Conservation (phyloP, 345 rosid genomes). For the Lumnitzera racemosa region DNA sequence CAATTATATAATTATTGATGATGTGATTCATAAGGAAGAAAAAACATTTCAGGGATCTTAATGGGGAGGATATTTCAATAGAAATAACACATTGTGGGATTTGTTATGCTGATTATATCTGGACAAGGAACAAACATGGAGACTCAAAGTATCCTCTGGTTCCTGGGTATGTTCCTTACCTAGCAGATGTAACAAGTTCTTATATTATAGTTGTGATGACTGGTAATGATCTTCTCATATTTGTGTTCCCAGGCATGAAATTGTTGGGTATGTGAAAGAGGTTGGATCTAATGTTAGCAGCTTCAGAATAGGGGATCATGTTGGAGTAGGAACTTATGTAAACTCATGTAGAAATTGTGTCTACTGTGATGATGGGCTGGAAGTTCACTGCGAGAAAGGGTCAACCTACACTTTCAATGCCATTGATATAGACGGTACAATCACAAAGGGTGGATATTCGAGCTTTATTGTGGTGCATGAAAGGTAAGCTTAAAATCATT, state of each 20-base stretch:
- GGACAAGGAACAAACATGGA: constrained; percentile 58
- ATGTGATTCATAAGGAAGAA: no score
- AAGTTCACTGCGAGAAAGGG: constrained; percentile 53
- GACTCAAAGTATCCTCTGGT: constrained; percentile 75
- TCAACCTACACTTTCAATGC: constrained; percentile 52
- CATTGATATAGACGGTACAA: constrained; percentile 61
- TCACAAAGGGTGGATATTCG: constrained; percentile 90
- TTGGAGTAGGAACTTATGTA: constrained; percentile 84
- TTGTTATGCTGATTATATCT: constrained; percentile 77
- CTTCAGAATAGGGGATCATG: constrained; percentile 75
- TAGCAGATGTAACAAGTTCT: not conserved
- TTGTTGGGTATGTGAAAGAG: constrained; percentile 67
- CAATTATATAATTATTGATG: not conserved
- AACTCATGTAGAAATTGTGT: constrained; percentile 79
- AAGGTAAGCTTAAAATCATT: constrained; percentile 27
- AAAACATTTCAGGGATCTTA: constrained; percentile 36
- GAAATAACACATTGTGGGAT: constrained; percentile 85
- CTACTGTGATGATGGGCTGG: constrained; percentile 45
- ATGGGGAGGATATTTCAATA: constrained; percentile 60
- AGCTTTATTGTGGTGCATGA: constrained; percentile 62
- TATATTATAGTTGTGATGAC: not conserved
- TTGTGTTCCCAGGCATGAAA: constrained; percentile 55
- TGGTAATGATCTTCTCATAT: not conserved
- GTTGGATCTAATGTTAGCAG: constrained; percentile 57
- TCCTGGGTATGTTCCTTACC: constrained; percentile 54